A percentile compares a stretch with the other conserved stretches of the same genome.
Evolutionary conservation across 306 rosid species (phyloP).

Genomic region (Nissolia schottii): DNA sequence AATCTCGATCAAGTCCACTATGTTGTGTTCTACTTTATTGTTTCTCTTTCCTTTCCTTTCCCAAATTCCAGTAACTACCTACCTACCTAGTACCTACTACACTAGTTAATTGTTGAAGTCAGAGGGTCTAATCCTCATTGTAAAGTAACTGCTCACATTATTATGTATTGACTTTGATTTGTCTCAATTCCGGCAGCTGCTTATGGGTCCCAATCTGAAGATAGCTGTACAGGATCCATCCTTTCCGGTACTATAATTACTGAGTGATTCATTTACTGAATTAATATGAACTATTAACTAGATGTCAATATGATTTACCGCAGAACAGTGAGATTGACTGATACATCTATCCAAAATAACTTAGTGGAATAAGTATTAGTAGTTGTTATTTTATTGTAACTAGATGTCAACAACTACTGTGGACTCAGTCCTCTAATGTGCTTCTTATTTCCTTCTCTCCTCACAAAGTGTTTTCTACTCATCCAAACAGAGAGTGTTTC

Average conservation of each 20-base stretch:
- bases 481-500: background rate
- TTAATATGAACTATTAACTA: background rate
- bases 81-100: background rate
- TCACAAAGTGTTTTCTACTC: too few relatives aligned
- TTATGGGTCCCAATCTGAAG: conserved; percentile 59
- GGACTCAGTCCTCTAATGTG: background rate
- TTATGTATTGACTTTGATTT: conserved; percentile 15
- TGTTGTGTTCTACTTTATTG: background rate
- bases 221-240: conserved; percentile 73
- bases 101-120: background rate
- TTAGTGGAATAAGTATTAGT: too few relatives aligned
- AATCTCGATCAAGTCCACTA: too few relatives aligned
- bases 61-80: background rate
- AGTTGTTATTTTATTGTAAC: too few relatives aligned
- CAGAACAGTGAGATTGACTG: too few relatives aligned
- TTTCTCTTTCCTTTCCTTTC: background rate
- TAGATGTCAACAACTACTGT: background rate
- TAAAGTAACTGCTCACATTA: background rate
- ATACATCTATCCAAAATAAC: too few relatives aligned
- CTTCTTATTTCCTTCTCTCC: background rate
- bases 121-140: background rate
- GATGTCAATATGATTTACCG: too few relatives aligned
- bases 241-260: conserved; percentile 50
- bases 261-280: background rate
- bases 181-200: conserved; percentile 37